Conservation (phyloP, 768 basidiomycete genomes). For the Lactarius psammicola region DNA sequence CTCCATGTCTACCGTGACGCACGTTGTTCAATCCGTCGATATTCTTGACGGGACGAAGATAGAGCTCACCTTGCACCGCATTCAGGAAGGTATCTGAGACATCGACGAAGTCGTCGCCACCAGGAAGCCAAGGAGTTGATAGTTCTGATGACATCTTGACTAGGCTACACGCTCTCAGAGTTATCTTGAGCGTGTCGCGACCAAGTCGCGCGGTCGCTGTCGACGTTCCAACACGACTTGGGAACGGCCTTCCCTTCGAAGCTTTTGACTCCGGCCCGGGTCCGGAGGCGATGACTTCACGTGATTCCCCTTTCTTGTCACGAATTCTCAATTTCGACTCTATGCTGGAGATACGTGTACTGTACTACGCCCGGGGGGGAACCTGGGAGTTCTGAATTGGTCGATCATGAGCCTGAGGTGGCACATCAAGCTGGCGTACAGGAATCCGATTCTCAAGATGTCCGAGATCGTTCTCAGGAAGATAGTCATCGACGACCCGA, state of each 20-base stretch:
- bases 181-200: conserved; percentile 6
- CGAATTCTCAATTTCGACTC: not conserved
- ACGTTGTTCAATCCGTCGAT: not conserved
- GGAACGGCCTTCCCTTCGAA: not conserved
- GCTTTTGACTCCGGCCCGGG: not conserved
- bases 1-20: conserved; percentile 52
- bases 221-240: not conserved
- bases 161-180: not conserved
- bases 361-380: too few relatives aligned
- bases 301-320: not conserved
- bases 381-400: too few relatives aligned
- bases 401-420: too few relatives aligned
- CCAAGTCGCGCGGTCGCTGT: conserved; percentile 8
- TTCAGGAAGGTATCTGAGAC: conserved; percentile 57
- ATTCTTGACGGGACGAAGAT: not conserved
- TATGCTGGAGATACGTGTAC: too few relatives aligned
- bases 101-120: conserved; percentile 60
- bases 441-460: too few relatives aligned
- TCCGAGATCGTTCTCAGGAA: too few relatives aligned
- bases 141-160: conserved; percentile 11
- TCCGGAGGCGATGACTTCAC: not conserved
- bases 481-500: too few relatives aligned
- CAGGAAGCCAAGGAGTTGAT: conserved; percentile 41
- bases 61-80: conserved; percentile 56
- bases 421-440: too few relatives aligned